phyloP scores from a whole-genome alignment of 78 protist genomes.

The Dictyostelium intermedium region DNA sequence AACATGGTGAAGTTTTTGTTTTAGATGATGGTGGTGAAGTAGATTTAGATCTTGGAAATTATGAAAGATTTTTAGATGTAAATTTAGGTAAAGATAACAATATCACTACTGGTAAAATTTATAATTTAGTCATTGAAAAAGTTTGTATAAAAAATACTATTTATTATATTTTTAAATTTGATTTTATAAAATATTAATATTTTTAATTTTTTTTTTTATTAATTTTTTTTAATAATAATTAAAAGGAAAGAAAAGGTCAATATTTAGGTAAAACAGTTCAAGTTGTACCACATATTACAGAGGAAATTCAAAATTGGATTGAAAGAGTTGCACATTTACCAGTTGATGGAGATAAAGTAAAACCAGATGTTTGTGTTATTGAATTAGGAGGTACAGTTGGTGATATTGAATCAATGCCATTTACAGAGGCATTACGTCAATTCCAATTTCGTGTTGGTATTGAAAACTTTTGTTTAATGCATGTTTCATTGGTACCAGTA shows the following conservation, averaged over 20 bases:
- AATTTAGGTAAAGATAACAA: slow-evolving; percentile 92
- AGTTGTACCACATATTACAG: slow-evolving; percentile 97
- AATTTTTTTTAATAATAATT: neutral
- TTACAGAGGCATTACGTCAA: slow-evolving; percentile 98
- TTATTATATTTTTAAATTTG: neutral
- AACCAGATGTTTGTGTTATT: slow-evolving; percentile 95
- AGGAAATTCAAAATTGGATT: slow-evolving; percentile 95
- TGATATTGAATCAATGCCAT: slow-evolving; percentile 98
- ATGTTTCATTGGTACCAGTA: slow-evolving; percentile 90
- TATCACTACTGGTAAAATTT: slow-evolving; percentile 99
- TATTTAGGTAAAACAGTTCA: slow-evolving; percentile 99
- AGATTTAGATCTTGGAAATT: slow-evolving; percentile 98
- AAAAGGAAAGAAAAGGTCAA: slow-evolving; percentile 94
- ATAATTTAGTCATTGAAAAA: slow-evolving; percentile 89
- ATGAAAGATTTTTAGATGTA: slow-evolving; percentile 96
- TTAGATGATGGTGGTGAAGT: slow-evolving; percentile 96
- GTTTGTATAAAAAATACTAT: neutral
- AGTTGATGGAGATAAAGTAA: slow-evolving; percentile 82
- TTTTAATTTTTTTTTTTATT: neutral
- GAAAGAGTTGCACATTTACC: slow-evolving; percentile 93
- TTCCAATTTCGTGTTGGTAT: slow-evolving; percentile 92
- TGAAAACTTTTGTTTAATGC: slow-evolving; percentile 88
- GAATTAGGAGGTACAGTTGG: slow-evolving; percentile 98
- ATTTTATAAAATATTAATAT: neutral
- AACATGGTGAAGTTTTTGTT: slow-evolving; percentile 92